These are phyloP conservation scores for Anaeramoeba flamelloides DNA, from an alignment of 78 protist genomes.

Conservation along the genomic window DNA sequence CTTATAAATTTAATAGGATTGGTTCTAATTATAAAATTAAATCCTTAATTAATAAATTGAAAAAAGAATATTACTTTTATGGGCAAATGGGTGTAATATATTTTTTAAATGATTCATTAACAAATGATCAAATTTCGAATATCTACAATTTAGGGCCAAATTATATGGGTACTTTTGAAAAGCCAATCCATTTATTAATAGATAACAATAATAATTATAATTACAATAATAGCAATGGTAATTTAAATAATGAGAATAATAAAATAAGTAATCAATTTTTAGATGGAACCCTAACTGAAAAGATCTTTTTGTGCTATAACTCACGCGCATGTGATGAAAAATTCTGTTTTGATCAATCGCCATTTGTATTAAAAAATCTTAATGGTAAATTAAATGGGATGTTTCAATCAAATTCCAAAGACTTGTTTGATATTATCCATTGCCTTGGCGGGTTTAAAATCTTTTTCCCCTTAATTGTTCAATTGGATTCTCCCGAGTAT, in stretches of 20 bases:
- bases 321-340: not conserved
- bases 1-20: not conserved
- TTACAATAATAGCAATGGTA: not conserved
- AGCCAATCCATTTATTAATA: not conserved
- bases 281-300: not conserved
- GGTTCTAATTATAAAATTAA: constrained; percentile 1
- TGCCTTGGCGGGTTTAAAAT: no score
- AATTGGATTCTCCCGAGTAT: no score
- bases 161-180: constrained; percentile 18
- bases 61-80: not conserved
- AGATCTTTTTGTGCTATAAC: not conserved
- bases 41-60: not conserved
- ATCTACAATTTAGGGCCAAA: constrained; percentile 20
- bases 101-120: constrained; percentile 9
- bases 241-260: no score
- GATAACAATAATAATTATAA: no score
- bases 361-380: no score
- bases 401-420: no score
- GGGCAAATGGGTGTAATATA: constrained; percentile 28
- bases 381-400: no score
- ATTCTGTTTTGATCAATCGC: not conserved
- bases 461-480: no score
- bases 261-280: no score
- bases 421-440: no score
- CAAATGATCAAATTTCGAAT: not conserved